Percentiles rank a stretch among this genome's conserved stretches.
Conservation (phyloP, 192 early-diverging fungal genomes). For the Coemansia interrupta region DNA sequence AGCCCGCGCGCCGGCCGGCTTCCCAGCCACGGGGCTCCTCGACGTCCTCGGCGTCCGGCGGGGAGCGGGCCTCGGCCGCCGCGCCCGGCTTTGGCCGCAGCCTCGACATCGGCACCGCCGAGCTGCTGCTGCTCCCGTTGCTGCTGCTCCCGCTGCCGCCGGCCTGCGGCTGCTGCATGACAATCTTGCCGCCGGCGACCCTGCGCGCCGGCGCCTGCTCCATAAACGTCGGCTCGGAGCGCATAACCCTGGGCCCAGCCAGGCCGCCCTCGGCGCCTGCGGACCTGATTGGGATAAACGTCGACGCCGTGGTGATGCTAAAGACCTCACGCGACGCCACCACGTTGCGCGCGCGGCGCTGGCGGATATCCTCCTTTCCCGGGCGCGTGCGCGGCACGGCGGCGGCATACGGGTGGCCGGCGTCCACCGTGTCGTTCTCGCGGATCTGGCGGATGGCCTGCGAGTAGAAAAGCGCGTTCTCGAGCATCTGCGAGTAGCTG, state of each 20-base stretch:
- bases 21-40: slow-evolving; percentile 11
- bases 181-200: slow-evolving; percentile 9
- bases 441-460: slow-evolving; percentile 42
- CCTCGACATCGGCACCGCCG: slow-evolving; percentile 25
- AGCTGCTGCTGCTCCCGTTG: slow-evolving; percentile 4
- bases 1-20: slow-evolving; percentile 22
- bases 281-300: slow-evolving; percentile 28
- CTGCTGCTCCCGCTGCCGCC: background rate
- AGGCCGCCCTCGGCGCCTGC: background rate
- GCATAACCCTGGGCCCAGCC: slow-evolving; percentile 17
- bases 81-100: slow-evolving; percentile 13
- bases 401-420: slow-evolving; percentile 18
- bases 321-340: slow-evolving; percentile 46
- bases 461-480: slow-evolving; percentile 51
- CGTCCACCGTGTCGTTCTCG: slow-evolving; percentile 21
- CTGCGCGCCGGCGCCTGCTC: background rate
- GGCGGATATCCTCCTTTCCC: slow-evolving; percentile 44
- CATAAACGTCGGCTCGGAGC: slow-evolving; percentile 40
- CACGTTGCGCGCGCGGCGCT: slow-evolving; percentile 44
- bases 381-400: slow-evolving; percentile 33
- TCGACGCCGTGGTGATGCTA: slow-evolving; percentile 26
- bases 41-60: background rate
- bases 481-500: slow-evolving; percentile 50
- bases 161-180: background rate
- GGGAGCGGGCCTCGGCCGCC: background rate